Base-by-base conservation (phyloP, 2,329 filamentous ascomycete species). In the Venturia oleaginea region DNA sequence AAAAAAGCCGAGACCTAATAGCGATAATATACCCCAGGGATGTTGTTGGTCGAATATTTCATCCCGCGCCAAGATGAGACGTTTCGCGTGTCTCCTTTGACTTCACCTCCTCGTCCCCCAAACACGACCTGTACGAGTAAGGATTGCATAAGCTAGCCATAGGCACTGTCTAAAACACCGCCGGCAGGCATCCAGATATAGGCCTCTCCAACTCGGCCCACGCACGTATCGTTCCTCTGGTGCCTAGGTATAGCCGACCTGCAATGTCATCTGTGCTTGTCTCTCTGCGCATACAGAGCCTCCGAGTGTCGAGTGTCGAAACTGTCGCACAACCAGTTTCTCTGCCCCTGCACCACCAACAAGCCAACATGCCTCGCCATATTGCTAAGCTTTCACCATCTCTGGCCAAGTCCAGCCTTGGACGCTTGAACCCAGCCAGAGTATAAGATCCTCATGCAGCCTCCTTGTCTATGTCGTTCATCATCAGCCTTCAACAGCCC, bases 51-150 rank as follows among this genome's bases (percentile, higher is more conserved):
- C 27, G 24, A 54, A 54, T 11, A 19, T 34, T 55, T 32, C 51
- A 55, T 15, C 27, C 30, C 51, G 46, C 27, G 51, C 51, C 51
- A 57, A 57, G 51, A 57, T 57, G 51, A 34, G 30, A 57, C 51
- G 4, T n/a, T 22, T n/a, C 27, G 5, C 27, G 51, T 57, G 27
- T 27, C 7, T 19, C 17, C 19, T 48, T 48, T 15, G n/a, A 24
- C 13, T 8, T 32, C 24, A 30, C 24, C 24, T 54, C 24, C 3
- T 17, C 48, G 7, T 19, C 24, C 4, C 24, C 24, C 24, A 32
- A 32, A 55, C 27, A n/a, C 34, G 27, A 34, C 15, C 24, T 55
- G 51, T 55, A 34, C 27, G 51, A 55, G 27, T 30, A 32, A 34
- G 51, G 27, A 34, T 19, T 15, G 30, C 51, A 55, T 34, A 15